These are phyloP conservation scores for Iris pallida DNA, from an alignment of 116 monocot species.

Conservation along the genomic window DNA sequence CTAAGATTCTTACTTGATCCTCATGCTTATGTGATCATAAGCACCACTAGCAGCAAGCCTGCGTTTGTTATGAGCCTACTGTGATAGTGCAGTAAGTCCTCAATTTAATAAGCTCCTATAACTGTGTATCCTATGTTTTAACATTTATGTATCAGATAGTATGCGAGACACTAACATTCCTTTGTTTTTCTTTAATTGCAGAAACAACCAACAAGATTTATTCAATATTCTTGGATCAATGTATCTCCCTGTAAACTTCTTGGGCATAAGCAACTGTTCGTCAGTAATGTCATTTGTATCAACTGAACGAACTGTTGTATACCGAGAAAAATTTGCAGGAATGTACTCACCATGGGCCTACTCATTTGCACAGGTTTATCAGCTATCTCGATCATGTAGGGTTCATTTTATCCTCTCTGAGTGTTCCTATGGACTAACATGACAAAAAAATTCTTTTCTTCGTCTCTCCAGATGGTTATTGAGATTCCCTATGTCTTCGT, in stretches of 20 bases:
- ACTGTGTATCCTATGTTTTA: no score
- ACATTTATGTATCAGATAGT: no score
- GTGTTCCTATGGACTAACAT: not conserved
- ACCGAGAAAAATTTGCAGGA: constrained; percentile 70
- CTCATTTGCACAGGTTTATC: constrained; percentile 67
- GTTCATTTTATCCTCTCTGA: no score
- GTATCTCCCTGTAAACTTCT: constrained; percentile 29
- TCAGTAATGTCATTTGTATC: constrained; percentile 52
- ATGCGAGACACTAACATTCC: not conserved
- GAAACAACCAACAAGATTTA: constrained; percentile 58
- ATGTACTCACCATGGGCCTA: constrained; percentile 83
- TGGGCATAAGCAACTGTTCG: constrained; percentile 45
- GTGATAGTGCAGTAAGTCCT: no score
- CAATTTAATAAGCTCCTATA: no score
- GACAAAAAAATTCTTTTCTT: not conserved
- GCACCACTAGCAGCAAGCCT: no score
- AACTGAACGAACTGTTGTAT: constrained; percentile 58
- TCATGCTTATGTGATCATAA: no score
- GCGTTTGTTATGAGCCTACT: no score
- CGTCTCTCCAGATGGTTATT: constrained; percentile 31
- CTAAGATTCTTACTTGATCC: no score
- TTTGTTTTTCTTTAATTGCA: constrained; percentile 16
- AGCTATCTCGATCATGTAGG: not conserved
- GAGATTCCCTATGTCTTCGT: constrained; percentile 51
- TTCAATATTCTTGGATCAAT: constrained; percentile 68